Base-by-base conservation (phyloP, 208 protist genomes). In the Trypanosoma conorhini region DNA sequence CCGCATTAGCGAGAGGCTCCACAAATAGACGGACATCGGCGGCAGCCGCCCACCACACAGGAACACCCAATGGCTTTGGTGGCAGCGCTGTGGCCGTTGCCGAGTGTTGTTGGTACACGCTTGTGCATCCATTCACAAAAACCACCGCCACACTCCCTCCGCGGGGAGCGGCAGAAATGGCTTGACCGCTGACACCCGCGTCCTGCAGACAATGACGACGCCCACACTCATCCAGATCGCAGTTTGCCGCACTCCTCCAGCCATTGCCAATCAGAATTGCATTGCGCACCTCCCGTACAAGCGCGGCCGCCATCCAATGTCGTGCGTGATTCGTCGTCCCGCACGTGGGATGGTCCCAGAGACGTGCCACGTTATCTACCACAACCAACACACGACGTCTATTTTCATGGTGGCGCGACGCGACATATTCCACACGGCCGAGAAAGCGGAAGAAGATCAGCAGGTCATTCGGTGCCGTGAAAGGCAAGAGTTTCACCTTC, bases 21-120 rank as follows among this genome's bases (percentile, higher is more conserved):
- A 75, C 44, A n/a, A 65, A 75, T 19, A 75, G 55, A 8, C 63
- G 70, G 38, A 75, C 24, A 57, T 75, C 70, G 12, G 70, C 70
- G 7, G 21, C 70, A 1, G 70, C 61, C 35, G 70, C 70, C 33
- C n/a, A 31, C 70, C 70, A 75, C 61, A 75, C 38, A 15, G 56
- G 70, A 15, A 62, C 28, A 42, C 70, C 70, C 12, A 69, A 22
- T 12, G 70, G 62, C n/a, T 28, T 55, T 44, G 21, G 10, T 28
- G n/a, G 10, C 22, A 33, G 9, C 24, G 46, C 24, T 35, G 24
- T 60, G 1, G 9, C 33, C 5, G 42, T 3, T n/a, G 58, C 15
- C 8, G 21, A 30, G 22, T 22, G 8, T 26, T 48, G 30, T 24
- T 31, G 12, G 35, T 62, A 42, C 33, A 59, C 15, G 31, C 33